Conservation (phyloP, 768 basidiomycete species). For the Leccinum disarticulatum region DNA sequence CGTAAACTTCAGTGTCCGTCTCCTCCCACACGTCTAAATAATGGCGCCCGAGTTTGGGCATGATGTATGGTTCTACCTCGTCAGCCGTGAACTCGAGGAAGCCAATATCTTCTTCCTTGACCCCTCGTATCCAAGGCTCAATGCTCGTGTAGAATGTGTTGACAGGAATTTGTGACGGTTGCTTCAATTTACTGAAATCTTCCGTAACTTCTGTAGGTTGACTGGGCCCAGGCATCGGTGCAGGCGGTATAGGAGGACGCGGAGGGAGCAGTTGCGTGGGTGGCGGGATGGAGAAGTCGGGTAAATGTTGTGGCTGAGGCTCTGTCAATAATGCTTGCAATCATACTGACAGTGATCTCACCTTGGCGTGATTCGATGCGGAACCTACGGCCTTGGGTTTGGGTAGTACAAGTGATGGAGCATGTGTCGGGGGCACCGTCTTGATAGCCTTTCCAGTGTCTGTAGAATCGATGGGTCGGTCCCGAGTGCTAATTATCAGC, state of each 20-base stretch:
- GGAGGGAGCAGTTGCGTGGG: slow-evolving; percentile 50
- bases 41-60: slow-evolving; percentile 83
- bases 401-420: slow-evolving; percentile 38
- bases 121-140: slow-evolving; percentile 85
- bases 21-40: slow-evolving; percentile 95
- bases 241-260: slow-evolving; percentile 61
- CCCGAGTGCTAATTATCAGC: background rate
- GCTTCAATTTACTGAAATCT: slow-evolving; percentile 85
- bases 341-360: slow-evolving; percentile 21
- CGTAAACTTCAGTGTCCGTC: slow-evolving; percentile 64
- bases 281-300: slow-evolving; percentile 63
- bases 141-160: slow-evolving; percentile 85
- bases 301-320: slow-evolving; percentile 37
- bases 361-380: slow-evolving; percentile 50
- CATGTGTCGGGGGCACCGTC: slow-evolving; percentile 52
- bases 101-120: slow-evolving; percentile 94
- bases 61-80: slow-evolving; percentile 81
- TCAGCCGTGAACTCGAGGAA: slow-evolving; percentile 91
- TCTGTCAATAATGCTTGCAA: slow-evolving; percentile 12
- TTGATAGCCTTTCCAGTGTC: slow-evolving; percentile 57
- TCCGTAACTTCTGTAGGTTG: slow-evolving; percentile 81
- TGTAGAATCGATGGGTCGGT: slow-evolving; percentile 26
- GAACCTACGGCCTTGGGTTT: slow-evolving; percentile 59
- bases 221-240: slow-evolving; percentile 78
- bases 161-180: slow-evolving; percentile 64